A percentile compares a stretch with the other conserved stretches of the same genome.
These are phyloP conservation scores for Ampelomyces quisqualis DNA, from an alignment of 2,329 filamentous ascomycete genomes.

Conservation along the genomic window DNA sequence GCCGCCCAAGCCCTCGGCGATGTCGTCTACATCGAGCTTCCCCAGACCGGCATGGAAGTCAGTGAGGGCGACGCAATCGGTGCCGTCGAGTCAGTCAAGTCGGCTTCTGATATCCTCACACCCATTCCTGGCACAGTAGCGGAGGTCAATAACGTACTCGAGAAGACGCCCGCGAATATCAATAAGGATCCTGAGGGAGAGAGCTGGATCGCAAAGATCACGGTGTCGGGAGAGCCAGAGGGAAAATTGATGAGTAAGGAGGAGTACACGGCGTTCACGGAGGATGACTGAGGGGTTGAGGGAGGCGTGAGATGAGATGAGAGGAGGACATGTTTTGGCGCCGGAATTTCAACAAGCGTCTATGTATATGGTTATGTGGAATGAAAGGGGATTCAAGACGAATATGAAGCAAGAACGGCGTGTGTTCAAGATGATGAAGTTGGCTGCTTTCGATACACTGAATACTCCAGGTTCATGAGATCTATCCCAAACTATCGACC, in stretches of 20 bases:
- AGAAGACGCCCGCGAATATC: slow-evolving; percentile 82
- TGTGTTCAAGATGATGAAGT: no score
- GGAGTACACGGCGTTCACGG: slow-evolving; percentile 75
- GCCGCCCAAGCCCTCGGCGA: slow-evolving; percentile 91
- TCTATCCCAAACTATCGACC: no score
- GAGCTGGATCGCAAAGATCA: slow-evolving; percentile 90
- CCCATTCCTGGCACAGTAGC: slow-evolving; percentile 77
- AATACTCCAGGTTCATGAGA: no score
- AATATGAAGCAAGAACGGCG: no score
- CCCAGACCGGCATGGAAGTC: slow-evolving; percentile 67
- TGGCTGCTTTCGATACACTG: no score
- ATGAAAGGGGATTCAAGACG: no score
- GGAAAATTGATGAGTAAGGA: slow-evolving; percentile 69
- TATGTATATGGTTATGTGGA: slow-evolving; percentile 1
- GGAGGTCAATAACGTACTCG: slow-evolving; percentile 71
- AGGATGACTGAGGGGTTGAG: slow-evolving; percentile 60
- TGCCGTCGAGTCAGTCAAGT: slow-evolving; percentile 97
- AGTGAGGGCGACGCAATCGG: slow-evolving; percentile 80
- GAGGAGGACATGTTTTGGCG: neutral
- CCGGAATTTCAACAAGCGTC: slow-evolving; percentile 1
- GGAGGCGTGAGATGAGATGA: slow-evolving; percentile 8
- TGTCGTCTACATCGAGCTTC: slow-evolving; percentile 96
- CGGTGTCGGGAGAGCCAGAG: slow-evolving; percentile 67
- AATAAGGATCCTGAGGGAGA: slow-evolving; percentile 88
- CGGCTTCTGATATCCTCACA: slow-evolving; percentile 93